These are phyloP conservation scores for Podospora fimiseda DNA, from an alignment of 495 filamentous ascomycete genomes.

Conservation along the genomic window DNA sequence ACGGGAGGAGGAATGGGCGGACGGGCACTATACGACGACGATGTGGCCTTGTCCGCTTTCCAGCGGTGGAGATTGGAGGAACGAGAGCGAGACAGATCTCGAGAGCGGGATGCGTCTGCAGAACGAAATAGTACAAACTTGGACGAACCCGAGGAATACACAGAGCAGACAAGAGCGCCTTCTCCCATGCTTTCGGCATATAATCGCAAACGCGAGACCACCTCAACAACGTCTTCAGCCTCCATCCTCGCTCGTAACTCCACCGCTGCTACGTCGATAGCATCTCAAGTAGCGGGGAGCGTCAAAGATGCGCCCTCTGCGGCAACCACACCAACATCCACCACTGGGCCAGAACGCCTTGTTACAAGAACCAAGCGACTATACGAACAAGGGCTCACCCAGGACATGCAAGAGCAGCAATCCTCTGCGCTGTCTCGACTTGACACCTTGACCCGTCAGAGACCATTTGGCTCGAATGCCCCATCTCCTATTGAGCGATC, in stretches of 20 bases:
- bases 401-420: constrained; percentile 76
- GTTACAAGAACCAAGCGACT: constrained; percentile 48
- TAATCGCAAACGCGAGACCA: constrained; percentile 73
- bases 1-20: constrained; percentile 53
- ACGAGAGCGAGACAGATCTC: constrained; percentile 50
- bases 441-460: constrained; percentile 61
- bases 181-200: constrained; percentile 56
- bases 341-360: constrained; percentile 22
- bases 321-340: constrained; percentile 30
- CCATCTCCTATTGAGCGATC: constrained; percentile 32
- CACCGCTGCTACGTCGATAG: constrained; percentile 86
- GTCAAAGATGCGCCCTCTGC: constrained; percentile 41
- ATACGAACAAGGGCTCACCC: constrained; percentile 78
- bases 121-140: constrained; percentile 31
- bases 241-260: constrained; percentile 65
- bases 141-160: constrained; percentile 33
- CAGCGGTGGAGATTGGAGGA: constrained; percentile 55
- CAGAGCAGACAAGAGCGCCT: constrained; percentile 42
- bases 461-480: constrained; percentile 48
- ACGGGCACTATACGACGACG: constrained; percentile 75
- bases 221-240: constrained; percentile 77
- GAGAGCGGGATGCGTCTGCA: constrained; percentile 17
- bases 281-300: constrained; percentile 59
- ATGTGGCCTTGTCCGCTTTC: constrained; percentile 74
- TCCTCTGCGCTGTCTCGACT: constrained; percentile 67